A percentile compares a stretch with the other conserved stretches of the same genome.
Conservation (phyloP, 495 filamentous ascomycete genomes). For the Monascus purpureus region DNA sequence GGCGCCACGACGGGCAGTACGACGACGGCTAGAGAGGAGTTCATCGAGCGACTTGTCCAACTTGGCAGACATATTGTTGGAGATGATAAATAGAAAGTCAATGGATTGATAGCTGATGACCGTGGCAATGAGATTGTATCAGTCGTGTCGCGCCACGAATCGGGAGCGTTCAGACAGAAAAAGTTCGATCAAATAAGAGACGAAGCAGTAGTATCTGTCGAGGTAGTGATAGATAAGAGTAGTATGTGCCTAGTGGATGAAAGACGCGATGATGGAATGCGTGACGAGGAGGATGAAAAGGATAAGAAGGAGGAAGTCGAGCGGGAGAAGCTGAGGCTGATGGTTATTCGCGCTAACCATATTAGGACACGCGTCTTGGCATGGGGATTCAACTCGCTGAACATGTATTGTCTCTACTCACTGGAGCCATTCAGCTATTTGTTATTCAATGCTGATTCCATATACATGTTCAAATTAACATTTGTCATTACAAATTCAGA, state of each 20-base stretch:
- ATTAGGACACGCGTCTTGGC: slow-evolving; percentile 1
- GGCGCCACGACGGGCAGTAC: slow-evolving; percentile 39
- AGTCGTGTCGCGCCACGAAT: not conserved
- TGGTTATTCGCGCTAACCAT: slow-evolving; percentile 5
- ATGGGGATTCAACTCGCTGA: slow-evolving; percentile 1
- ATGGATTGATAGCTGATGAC: no score
- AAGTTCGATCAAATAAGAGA: not conserved
- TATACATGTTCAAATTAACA: no score
- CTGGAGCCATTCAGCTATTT: no score
- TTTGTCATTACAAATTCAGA: no score
- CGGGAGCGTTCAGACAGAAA: not conserved
- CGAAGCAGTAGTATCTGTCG: no score
- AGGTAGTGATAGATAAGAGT: no score
- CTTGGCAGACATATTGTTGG: slow-evolving; percentile 64
- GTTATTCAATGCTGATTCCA: no score
- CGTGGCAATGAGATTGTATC: not conserved
- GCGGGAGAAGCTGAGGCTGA: slow-evolving; percentile 6
- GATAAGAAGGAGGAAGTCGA: slow-evolving; percentile 2
- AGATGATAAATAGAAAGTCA: not conserved
- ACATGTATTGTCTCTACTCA: slow-evolving; percentile 9
- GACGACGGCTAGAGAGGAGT: slow-evolving; percentile 68
- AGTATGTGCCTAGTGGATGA: slow-evolving; percentile 8
- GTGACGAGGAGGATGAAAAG: slow-evolving; percentile 3
- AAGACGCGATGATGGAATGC: slow-evolving; percentile 8
- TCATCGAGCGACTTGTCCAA: slow-evolving; percentile 92